Evolutionary conservation across 805 yeast species (phyloP).

Genomic region (Cyberlindnera euphorbiae): DNA sequence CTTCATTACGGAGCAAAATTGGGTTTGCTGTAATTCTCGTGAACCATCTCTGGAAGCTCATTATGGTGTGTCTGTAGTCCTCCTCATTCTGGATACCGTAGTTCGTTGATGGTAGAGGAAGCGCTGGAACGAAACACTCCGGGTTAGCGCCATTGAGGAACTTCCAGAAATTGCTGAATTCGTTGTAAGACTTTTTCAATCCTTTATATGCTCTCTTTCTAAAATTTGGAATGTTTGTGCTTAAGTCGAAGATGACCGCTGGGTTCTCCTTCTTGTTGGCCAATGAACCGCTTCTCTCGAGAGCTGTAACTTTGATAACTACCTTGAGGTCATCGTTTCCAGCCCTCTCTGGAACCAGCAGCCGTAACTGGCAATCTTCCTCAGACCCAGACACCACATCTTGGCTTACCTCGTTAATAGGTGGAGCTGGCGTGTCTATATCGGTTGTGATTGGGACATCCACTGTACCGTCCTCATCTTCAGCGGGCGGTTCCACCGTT

Average conservation of each 20-base stretch:
- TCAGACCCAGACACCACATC: too few relatives aligned
- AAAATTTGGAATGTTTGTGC: constrained; percentile 68
- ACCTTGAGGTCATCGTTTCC: constrained; percentile 36
- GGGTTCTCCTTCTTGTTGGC: constrained; percentile 70
- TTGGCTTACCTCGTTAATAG: too few relatives aligned
- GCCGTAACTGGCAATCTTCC: too few relatives aligned
- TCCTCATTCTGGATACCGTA: constrained; percentile 85
- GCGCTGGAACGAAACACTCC: constrained; percentile 89
- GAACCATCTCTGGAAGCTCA: constrained; percentile 81
- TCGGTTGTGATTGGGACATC: too few relatives aligned
- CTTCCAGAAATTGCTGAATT: constrained; percentile 68
- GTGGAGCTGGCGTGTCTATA: too few relatives aligned
- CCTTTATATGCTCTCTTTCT: constrained; percentile 67
- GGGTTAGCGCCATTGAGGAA: constrained; percentile 78
- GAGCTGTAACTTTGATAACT: constrained; percentile 51
- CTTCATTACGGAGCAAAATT: constrained; percentile 80
- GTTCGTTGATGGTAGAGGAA: constrained; percentile 71
- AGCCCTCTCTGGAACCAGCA: constrained; percentile 23
- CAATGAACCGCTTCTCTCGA: constrained; percentile 58
- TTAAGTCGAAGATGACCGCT: constrained; percentile 64
- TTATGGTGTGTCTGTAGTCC: constrained; percentile 53
- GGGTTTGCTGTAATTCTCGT: constrained; percentile 69
- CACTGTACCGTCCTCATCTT: too few relatives aligned
- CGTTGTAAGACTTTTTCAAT: constrained; percentile 75
- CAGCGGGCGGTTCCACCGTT: too few relatives aligned